Evolutionary conservation across 805 yeast species (phyloP).

Genomic region (Metschnikowia aberdeeniae): DNA sequence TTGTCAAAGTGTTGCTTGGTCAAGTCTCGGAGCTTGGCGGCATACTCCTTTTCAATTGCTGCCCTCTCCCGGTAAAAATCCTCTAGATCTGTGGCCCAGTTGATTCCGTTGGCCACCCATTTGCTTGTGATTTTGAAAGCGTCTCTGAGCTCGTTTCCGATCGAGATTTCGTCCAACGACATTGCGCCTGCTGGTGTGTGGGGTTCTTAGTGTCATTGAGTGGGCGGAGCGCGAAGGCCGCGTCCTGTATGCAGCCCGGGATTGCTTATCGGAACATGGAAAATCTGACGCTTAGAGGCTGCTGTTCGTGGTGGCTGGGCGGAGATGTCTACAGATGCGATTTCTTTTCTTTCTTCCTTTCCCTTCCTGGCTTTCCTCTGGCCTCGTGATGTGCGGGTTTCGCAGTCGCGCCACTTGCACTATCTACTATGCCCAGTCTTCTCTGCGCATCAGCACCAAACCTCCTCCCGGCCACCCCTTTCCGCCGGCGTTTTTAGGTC

Average conservation of each 20-base stretch:
- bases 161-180: conserved; percentile 27
- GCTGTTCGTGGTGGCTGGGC: no score
- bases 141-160: conserved; percentile 77
- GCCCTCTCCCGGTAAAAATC: conserved; percentile 82
- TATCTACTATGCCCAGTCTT: neutral
- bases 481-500: neutral
- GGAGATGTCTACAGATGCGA: no score
- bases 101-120: conserved; percentile 73
- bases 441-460: conserved; percentile 1
- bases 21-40: conserved; percentile 59
- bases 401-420: conserved; percentile 3
- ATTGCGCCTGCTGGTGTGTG: conserved; percentile 3
- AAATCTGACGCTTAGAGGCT: no score
- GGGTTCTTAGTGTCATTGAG: neutral
- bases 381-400: neutral
- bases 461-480: neutral
- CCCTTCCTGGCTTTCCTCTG: neutral
- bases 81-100: conserved; percentile 76
- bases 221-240: neutral
- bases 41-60: conserved; percentile 75
- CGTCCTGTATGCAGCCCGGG: neutral
- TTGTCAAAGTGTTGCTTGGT: conserved; percentile 67
- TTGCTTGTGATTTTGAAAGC: conserved; percentile 70
- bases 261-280: no score
- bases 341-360: neutral